A percentile compares a stretch with the other conserved stretches of the same genome.
These are phyloP conservation scores for Cladophialophora yegresii DNA, from an alignment of 2,329 filamentous ascomycete genomes.

Conservation along the genomic window DNA sequence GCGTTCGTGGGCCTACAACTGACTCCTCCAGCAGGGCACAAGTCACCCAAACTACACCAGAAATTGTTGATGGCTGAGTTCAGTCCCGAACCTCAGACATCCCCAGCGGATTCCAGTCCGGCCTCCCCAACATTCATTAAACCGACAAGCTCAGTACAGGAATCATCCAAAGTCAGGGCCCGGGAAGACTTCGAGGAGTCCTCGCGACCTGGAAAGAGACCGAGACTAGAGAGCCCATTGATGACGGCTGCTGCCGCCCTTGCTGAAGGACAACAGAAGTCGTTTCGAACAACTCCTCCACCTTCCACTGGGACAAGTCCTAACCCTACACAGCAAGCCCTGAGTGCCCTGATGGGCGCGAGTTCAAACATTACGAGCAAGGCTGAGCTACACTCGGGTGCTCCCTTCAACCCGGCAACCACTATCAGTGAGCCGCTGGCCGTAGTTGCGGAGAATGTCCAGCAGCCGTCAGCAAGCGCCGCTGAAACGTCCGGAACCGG, in stretches of 20 bases:
- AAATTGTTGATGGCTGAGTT: conserved; percentile 29
- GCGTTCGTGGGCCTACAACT: not conserved
- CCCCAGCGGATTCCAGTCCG: conserved; percentile 19
- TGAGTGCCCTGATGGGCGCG: conserved; percentile 42
- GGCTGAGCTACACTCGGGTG: conserved; percentile 21
- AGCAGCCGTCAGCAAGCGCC: conserved; percentile 48
- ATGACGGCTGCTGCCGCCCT: conserved; percentile 57
- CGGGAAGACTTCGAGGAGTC: conserved; percentile 34
- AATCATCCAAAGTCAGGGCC: conserved; percentile 5
- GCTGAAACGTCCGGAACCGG: conserved; percentile 39
- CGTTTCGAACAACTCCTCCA: conserved; percentile 32
- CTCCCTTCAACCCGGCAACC: conserved; percentile 42
- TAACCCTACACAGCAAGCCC: conserved; percentile 47
- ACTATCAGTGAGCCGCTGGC: conserved; percentile 54
- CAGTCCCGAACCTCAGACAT: conserved; percentile 22
- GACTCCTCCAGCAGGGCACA: conserved; percentile 8
- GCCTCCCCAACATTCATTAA: conserved; percentile 26
- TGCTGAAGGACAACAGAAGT: conserved; percentile 50
- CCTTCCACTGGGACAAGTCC: conserved; percentile 41
- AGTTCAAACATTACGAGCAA: conserved; percentile 42
- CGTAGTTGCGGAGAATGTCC: conserved; percentile 52
- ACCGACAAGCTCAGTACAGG: conserved; percentile 14
- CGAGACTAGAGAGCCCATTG: conserved; percentile 44
- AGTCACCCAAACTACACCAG: not conserved
- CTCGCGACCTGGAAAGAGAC: conserved; percentile 42